Conservation (phyloP, 2,329 filamentous ascomycete species). For the Fusarium chuoi region DNA sequence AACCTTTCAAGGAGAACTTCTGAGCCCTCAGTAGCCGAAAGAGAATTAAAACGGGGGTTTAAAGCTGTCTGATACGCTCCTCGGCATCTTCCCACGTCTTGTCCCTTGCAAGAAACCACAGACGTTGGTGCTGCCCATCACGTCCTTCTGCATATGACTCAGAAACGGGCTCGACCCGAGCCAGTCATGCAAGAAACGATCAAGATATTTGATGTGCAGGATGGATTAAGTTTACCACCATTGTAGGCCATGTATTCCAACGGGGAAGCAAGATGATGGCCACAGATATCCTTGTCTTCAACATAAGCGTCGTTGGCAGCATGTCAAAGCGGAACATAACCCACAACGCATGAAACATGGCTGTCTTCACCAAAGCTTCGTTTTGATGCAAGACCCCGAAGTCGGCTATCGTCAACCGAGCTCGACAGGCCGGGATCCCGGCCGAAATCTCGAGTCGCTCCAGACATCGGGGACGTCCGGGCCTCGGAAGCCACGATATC, state of each 20-base stretch:
- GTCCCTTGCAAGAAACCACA: neutral
- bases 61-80: neutral
- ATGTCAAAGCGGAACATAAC: neutral
- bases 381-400: neutral
- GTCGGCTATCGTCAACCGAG: neutral
- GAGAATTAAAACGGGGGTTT: no score
- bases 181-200: neutral
- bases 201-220: neutral
- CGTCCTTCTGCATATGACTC: neutral
- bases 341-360: neutral
- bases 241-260: neutral
- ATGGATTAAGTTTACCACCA: neutral
- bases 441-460: neutral
- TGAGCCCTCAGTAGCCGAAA: neutral
- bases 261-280: neutral
- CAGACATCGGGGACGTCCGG: neutral
- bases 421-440: neutral
- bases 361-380: neutral
- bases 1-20: neutral
- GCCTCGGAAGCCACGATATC: neutral
- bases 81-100: neutral
- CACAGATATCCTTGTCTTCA: neutral
- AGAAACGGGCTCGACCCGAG: neutral
- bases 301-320: neutral
- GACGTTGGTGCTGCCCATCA: neutral